Base-by-base conservation (phyloP, 2,329 filamentous ascomycete genomes). In the Aspergillus sp. region DNA sequence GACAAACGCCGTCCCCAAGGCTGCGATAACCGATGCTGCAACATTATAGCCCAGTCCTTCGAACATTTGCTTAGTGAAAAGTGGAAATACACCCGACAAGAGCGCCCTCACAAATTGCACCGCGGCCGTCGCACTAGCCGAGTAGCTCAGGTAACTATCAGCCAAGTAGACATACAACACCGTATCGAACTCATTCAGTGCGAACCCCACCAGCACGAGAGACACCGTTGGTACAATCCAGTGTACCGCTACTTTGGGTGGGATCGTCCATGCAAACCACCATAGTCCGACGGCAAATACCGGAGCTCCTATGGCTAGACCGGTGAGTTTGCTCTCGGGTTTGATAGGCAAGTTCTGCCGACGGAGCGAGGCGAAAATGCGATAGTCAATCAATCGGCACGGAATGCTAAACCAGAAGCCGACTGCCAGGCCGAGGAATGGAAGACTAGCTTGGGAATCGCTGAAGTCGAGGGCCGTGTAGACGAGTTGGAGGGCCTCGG, bases 121-220 rank as follows among this genome's bases (percentile, higher is more conserved):
- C 0, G 78, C 74, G 1, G 80, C 79, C 26, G 77, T 77, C 1
- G 76, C 80, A 50, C 78, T 80, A 0, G 78, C 77, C 1, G 79
- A 76, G 52, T 79, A 80, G 14, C 72, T 74, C 18, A 76, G 68
- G 57, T 81, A 82, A 22, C 75, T 75, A 63, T 82, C 80, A 0
- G 78, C 73, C 10, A 81, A 67, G 52, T 82, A 81, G 1, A 77
- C 78, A 1, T 73, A 72, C 0, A 82, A 64, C 4, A 75, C 69
- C 4, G 69, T 75, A 18, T 77, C 76, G 49, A 82, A 75, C 58
- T 84, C 81, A 16, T 81, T 82, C 24, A 79, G 64, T 0, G 78
- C 78, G 65, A 80, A 84, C 0, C 81, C 82, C 9, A 82, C 72
- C 3, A 79, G 67, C 0, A 79, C 66, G 2, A 83, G 71, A 0